A percentile compares a stretch with the other conserved stretches of the same genome.
Evolutionary conservation across 495 filamentous ascomycete genomes (phyloP).

Genomic region (Xylaria curta): DNA sequence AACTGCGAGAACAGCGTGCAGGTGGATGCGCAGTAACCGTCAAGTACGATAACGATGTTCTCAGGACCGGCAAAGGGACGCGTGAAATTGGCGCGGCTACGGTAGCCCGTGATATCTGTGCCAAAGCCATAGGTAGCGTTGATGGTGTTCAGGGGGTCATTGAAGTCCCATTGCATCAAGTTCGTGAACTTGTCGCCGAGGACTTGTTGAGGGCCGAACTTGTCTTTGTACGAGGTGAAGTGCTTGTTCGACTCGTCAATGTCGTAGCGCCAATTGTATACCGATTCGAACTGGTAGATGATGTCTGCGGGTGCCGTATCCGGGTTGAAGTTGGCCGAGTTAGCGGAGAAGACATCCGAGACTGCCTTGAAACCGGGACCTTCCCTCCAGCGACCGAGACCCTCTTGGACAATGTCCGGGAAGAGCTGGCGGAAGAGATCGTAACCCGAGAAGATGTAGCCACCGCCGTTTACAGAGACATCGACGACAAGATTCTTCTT

Average conservation of each 20-base stretch:
- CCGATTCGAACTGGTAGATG: slow-evolving; percentile 39
- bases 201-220: slow-evolving; percentile 43
- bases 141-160: slow-evolving; percentile 45
- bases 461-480: slow-evolving; percentile 58
- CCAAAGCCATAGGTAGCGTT: slow-evolving; percentile 47
- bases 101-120: slow-evolving; percentile 53
- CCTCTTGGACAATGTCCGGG: slow-evolving; percentile 48
- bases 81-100: slow-evolving; percentile 46
- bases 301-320: slow-evolving; percentile 34
- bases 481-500: slow-evolving; percentile 63
- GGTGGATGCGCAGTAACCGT: slow-evolving; percentile 70
- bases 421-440: slow-evolving; percentile 56
- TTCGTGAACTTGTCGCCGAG: slow-evolving; percentile 44
- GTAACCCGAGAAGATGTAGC: slow-evolving; percentile 54
- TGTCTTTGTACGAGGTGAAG: slow-evolving; percentile 47
- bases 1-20: slow-evolving; percentile 67
- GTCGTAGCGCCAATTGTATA: slow-evolving; percentile 50
- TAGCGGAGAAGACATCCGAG: slow-evolving; percentile 39
- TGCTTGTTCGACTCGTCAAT: slow-evolving; percentile 40
- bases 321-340: slow-evolving; percentile 40
- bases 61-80: slow-evolving; percentile 51
- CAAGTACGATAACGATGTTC: slow-evolving; percentile 56
- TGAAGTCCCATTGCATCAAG: slow-evolving; percentile 49
- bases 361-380: slow-evolving; percentile 41
- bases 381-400: slow-evolving; percentile 42